A percentile compares a stretch with the other conserved stretches of the same genome.
phyloP scores from a whole-genome alignment of 2,329 filamentous ascomycete genomes.

The Phialemoniopsis sp. region DNA sequence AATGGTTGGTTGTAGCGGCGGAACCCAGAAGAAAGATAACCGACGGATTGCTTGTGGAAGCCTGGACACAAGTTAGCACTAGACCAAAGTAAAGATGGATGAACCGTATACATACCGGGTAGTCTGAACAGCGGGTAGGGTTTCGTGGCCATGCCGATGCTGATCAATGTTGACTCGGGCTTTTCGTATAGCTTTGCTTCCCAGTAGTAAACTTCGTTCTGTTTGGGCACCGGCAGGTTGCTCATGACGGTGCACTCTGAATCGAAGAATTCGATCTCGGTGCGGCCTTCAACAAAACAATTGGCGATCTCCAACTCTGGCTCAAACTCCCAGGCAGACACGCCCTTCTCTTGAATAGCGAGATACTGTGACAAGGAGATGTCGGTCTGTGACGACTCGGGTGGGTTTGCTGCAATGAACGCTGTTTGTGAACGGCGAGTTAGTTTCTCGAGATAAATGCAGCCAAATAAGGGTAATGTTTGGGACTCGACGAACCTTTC shows the following conservation, averaged over 20 bases:
- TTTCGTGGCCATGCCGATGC: conserved; percentile 93
- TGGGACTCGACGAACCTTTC: conserved; percentile 63
- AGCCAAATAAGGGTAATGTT: not conserved
- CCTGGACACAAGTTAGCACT: conserved; percentile 41
- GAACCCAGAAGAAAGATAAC: conserved; percentile 83
- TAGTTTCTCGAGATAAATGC: not conserved
- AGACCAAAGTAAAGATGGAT: not conserved
- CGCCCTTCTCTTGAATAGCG: conserved; percentile 97
- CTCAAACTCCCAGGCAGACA: conserved; percentile 99
- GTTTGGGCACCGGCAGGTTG: conserved; percentile 94
- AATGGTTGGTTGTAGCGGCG: conserved; percentile 95
- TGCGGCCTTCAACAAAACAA: conserved; percentile 94
- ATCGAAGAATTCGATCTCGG: conserved; percentile 98
- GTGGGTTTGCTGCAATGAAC: conserved; percentile 89
- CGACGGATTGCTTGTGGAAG: conserved; percentile 87
- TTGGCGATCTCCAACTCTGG: conserved; percentile 98
- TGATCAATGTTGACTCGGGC: conserved; percentile 80
- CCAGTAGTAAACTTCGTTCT: conserved; percentile 99
- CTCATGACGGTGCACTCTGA: conserved; percentile 96
- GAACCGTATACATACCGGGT: conserved; percentile 61
- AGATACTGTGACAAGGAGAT: conserved; percentile 97
- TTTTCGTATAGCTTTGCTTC: conserved; percentile 99
- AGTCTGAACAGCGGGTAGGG: conserved; percentile 93
- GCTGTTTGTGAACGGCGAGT: conserved; percentile 45
- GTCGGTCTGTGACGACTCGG: conserved; percentile 92